A percentile compares a stretch with the other conserved stretches of the same genome.
These are phyloP conservation scores for Papiliotrema fonsecae DNA, from an alignment of 1,284 basidiomycete species.

Conservation along the genomic window DNA sequence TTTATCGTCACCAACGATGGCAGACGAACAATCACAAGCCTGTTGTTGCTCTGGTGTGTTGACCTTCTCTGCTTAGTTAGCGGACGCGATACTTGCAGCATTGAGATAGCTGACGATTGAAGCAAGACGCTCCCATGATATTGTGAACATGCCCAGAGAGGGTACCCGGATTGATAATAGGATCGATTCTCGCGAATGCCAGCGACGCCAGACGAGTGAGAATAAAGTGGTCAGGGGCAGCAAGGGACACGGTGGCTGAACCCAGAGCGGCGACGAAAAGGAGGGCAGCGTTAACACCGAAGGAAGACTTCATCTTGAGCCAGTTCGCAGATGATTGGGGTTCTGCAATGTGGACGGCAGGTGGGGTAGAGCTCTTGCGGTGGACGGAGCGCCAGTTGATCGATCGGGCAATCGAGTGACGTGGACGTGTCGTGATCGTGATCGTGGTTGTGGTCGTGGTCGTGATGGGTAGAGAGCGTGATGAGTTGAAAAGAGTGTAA, in stretches of 20 bases:
- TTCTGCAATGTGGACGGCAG: too few species aligned
- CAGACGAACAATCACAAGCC: constrained; percentile 29
- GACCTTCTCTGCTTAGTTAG: constrained; percentile 13
- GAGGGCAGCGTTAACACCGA: background rate
- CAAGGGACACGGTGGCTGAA: background rate
- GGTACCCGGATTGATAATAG: constrained; percentile 44
- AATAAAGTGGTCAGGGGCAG: constrained; percentile 27
- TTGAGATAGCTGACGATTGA: constrained; percentile 23
- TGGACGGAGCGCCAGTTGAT: too few species aligned
- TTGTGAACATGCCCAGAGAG: constrained; percentile 46
- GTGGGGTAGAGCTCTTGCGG: too few species aligned
- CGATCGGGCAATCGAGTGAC: too few species aligned
- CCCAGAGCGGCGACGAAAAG: background rate
- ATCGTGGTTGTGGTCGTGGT: background rate
- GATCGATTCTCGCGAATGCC: constrained; percentile 43
- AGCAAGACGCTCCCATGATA: constrained; percentile 37
- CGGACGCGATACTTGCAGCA: background rate
- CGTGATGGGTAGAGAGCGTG: background rate
- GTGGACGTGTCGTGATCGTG: too few species aligned
- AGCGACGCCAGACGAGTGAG: constrained; percentile 28
- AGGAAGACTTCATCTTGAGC: too few species aligned
- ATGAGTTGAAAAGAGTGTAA: background rate
- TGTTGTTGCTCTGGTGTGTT: constrained; percentile 22
- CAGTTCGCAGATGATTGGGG: too few species aligned
- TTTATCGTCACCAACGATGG: constrained; percentile 32